Percentiles rank a stretch among this genome's conserved stretches.
phyloP scores from a whole-genome alignment of 768 basidiomycete species.

The Lentinula boryana region DNA sequence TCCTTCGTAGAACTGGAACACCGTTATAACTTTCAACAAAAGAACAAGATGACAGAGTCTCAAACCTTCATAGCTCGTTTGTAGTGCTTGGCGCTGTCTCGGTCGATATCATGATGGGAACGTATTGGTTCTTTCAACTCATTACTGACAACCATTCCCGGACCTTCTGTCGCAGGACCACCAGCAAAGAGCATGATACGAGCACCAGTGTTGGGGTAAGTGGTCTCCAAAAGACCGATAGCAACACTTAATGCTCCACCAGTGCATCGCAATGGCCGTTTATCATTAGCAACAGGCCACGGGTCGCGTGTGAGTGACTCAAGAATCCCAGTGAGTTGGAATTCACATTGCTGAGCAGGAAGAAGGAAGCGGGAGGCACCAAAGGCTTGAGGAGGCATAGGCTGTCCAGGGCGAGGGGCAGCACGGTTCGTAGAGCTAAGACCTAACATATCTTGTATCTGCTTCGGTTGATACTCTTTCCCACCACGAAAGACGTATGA shows the following conservation, averaged over 20 bases:
- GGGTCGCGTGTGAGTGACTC: constrained; percentile 86
- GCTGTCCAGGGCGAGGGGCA: constrained; percentile 82
- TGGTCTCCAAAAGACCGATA: constrained; percentile 86
- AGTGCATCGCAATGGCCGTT: constrained; percentile 88
- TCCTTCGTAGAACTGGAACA: constrained; percentile 83
- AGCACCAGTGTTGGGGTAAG: constrained; percentile 94
- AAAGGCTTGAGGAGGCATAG: constrained; percentile 71
- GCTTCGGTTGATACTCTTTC: constrained; percentile 94
- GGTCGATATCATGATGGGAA: constrained; percentile 97
- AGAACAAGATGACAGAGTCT: constrained; percentile 8
- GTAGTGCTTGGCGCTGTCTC: constrained; percentile 94
- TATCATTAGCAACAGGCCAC: constrained; percentile 96
- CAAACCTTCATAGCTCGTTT: constrained; percentile 91
- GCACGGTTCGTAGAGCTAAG: constrained; percentile 74
- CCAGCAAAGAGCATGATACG: constrained; percentile 96
- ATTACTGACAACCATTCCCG: constrained; percentile 93
- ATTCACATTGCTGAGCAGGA: constrained; percentile 89
- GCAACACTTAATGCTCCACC: constrained; percentile 94
- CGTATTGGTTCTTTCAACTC: constrained; percentile 97
- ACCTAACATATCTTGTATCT: constrained; percentile 97
- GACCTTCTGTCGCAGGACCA: constrained; percentile 94
- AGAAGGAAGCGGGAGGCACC: constrained; percentile 90
- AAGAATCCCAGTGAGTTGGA: constrained; percentile 90
- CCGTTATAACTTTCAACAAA: not conserved
- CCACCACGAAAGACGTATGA: constrained; percentile 98